phyloP scores from a whole-genome alignment of 257 asterid species.

The Knoxia roxburghii region DNA sequence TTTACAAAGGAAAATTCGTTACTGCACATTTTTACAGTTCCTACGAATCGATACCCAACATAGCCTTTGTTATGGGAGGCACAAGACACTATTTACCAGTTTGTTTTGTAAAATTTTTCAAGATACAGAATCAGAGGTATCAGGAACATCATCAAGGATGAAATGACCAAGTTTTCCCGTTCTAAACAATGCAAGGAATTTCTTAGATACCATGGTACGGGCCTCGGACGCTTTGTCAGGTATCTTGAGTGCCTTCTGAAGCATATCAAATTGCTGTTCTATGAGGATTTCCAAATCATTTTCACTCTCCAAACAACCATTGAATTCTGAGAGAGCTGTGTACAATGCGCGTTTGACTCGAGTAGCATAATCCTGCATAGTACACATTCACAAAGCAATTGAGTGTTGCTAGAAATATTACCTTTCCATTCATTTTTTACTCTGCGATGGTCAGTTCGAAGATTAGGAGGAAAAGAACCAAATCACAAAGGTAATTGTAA shows the following conservation, averaged over 20 bases:
- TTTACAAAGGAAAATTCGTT: background rate
- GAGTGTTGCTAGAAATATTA: background rate
- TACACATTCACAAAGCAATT: background rate
- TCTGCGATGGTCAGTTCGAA: background rate
- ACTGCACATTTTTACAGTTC: background rate
- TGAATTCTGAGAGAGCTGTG: slow-evolving; percentile 45
- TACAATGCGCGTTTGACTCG: slow-evolving; percentile 59
- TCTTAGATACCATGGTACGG: slow-evolving; percentile 63
- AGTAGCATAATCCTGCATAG: slow-evolving; percentile 56
- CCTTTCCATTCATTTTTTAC: background rate
- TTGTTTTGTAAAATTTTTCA: background rate
- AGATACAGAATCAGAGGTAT: slow-evolving; percentile 21
- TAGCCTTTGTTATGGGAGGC: background rate
- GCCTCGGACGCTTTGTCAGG: slow-evolving; percentile 70
- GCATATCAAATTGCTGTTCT: slow-evolving; percentile 68
- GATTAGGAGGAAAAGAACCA: too few species aligned
- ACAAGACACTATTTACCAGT: background rate
- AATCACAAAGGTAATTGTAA: too few species aligned
- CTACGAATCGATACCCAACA: background rate
- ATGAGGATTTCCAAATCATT: slow-evolving; percentile 63
- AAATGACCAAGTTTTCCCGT: slow-evolving; percentile 78
- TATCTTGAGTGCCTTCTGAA: slow-evolving; percentile 61
- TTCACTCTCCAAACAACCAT: slow-evolving; percentile 71
- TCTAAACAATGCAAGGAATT: slow-evolving; percentile 69
- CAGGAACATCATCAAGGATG: slow-evolving; percentile 80